Conservation (phyloP, 768 basidiomycete genomes). For the Terana coerulea region DNA sequence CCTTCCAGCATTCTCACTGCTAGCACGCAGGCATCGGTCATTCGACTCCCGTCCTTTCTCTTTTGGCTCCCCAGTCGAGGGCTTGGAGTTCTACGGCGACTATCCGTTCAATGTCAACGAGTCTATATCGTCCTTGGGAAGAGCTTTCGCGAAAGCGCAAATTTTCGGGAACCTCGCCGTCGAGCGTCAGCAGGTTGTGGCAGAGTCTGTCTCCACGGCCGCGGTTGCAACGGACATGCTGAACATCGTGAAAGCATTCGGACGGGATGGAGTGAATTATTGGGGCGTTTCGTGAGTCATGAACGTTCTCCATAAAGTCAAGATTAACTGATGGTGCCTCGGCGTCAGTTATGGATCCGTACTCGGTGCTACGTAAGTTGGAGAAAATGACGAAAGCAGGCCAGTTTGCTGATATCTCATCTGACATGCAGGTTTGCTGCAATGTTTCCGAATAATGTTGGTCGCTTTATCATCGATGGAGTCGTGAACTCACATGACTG, state of each 20-base stretch:
- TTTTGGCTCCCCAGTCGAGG: conserved; percentile 1
- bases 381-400: background rate
- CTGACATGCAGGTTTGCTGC: background rate
- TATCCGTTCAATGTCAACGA: background rate
- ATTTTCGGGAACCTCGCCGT: background rate
- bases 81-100: background rate
- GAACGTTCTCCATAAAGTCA: background rate
- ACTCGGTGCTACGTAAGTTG: background rate
- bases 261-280: conserved; percentile 27
- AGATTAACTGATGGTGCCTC: background rate
- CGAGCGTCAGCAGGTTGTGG: background rate
- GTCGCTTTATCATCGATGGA: conserved; percentile 26
- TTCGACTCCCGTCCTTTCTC: background rate
- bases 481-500: conserved; percentile 18
- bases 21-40: background rate
- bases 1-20: background rate
- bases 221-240: conserved; percentile 30
- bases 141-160: background rate
- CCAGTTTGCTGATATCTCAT: background rate
- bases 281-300: conserved; percentile 24
- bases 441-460: conserved; percentile 17
- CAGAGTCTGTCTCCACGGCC: conserved; percentile 19
- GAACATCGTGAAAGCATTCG: conserved; percentile 23
- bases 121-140: background rate
- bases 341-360: background rate